Conservation (phyloP, 352 stramenopile genomes). For the Phytophthora pistaciae region DNA sequence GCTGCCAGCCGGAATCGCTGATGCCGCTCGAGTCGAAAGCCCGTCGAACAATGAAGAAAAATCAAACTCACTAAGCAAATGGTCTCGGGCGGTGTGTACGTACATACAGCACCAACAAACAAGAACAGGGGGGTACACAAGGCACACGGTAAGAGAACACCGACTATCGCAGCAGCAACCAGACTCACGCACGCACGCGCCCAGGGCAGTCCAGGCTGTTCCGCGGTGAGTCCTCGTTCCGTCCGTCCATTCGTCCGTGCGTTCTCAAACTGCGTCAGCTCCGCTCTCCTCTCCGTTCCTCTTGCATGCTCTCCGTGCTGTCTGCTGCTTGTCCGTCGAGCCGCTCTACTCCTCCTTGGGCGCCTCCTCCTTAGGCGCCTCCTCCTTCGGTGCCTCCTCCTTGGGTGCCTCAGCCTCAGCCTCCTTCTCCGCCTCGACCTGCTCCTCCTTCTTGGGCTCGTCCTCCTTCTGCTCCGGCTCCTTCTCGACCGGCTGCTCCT, state of each 20-base stretch:
- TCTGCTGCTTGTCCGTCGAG: conserved; percentile 16
- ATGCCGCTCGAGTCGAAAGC: conserved; percentile 24
- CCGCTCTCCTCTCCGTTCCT: conserved; percentile 16
- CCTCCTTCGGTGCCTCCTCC: conserved; percentile 15
- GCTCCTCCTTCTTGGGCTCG: conserved; percentile 12
- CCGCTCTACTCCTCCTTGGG: conserved; percentile 25
- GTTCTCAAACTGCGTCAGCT: conserved; percentile 36
- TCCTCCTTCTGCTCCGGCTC: conserved; percentile 22
- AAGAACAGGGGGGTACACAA: conserved; percentile 47
- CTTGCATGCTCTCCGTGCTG: conserved; percentile 21
- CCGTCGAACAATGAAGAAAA: conserved; percentile 46
- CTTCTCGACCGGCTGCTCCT: conserved; percentile 5
- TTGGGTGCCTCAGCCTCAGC: conserved; percentile 12
- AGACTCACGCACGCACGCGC: conserved; percentile 49
- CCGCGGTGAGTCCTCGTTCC: conserved; percentile 27
- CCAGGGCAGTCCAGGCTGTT: conserved; percentile 29
- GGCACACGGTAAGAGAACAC: conserved; percentile 50
- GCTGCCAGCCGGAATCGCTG: conserved; percentile 14
- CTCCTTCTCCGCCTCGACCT: conserved; percentile 17
- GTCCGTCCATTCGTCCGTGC: conserved; percentile 13
- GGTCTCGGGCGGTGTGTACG: conserved; percentile 31
- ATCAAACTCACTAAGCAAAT: conserved; percentile 47
- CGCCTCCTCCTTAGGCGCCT: conserved; percentile 26
- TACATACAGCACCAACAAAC: conserved; percentile 46
- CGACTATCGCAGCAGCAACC: conserved; percentile 45